These are phyloP conservation scores for Coniochaeta ligniaria DNA, from an alignment of 2,329 filamentous ascomycete genomes.

Conservation along the genomic window DNA sequence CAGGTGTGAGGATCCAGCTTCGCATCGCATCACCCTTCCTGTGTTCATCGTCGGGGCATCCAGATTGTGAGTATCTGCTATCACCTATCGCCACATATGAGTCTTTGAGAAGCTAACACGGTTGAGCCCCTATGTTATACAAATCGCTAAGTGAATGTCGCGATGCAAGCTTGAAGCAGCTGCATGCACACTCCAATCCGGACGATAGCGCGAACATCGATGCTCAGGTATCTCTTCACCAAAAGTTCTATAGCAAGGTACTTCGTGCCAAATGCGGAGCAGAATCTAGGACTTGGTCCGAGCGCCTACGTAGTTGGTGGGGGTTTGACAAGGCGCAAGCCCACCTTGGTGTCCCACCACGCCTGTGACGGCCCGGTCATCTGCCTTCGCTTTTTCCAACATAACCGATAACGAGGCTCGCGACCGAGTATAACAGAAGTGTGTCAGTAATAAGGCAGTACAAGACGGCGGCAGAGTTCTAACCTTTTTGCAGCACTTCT, in stretches of 20 bases:
- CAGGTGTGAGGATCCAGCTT: not conserved
- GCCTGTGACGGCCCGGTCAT: not conserved
- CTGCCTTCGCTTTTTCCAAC: not conserved
- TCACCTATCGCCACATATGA: not conserved
- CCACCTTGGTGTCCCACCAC: not conserved
- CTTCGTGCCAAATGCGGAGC: not conserved
- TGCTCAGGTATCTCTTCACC: not conserved
- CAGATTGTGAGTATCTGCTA: too few species aligned
- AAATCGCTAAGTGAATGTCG: not conserved
- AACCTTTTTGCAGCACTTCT: not conserved
- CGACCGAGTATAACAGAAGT: not conserved
- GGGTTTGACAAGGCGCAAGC: not conserved
- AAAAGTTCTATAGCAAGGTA: not conserved
- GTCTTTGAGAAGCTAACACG: not conserved
- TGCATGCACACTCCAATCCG: not conserved
- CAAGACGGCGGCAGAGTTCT: not conserved
- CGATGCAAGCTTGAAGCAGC: not conserved
- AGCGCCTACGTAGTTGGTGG: not conserved
- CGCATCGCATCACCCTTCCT: conserved; percentile 2
- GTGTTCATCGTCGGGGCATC: not conserved
- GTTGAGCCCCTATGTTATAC: too few species aligned
- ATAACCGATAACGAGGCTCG: not conserved
- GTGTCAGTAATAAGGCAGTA: not conserved
- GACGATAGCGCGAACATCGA: not conserved
- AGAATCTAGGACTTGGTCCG: not conserved